Percentiles rank a stretch among this genome's conserved stretches.
Evolutionary conservation across 2,329 filamentous ascomycete species (phyloP).

Genomic region (Cyphellophora attinorum): DNA sequence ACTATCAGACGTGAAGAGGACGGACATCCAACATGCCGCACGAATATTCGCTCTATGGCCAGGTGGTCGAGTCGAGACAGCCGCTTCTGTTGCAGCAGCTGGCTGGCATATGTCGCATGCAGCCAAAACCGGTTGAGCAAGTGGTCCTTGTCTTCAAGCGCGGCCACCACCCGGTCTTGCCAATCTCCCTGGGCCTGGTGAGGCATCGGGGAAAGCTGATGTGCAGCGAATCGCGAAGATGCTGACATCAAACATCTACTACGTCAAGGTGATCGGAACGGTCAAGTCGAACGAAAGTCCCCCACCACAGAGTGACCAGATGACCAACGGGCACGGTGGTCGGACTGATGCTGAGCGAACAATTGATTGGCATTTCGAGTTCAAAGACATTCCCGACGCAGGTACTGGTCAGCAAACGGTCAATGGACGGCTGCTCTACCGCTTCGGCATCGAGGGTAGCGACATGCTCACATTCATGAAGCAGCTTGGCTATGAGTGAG

Average conservation of each 20-base stretch:
- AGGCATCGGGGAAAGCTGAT: conserved; percentile 34
- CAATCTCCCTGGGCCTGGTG: conserved; percentile 26
- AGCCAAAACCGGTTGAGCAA: conserved; percentile 45
- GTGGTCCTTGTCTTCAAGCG: conserved; percentile 50
- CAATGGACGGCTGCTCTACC: conserved; percentile 43
- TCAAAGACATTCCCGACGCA: conserved; percentile 40
- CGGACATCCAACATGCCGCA: conserved; percentile 47
- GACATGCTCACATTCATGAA: conserved; percentile 43
- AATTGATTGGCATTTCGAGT: conserved; percentile 33
- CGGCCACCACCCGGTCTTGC: conserved; percentile 34
- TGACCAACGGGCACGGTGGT: too few species aligned
- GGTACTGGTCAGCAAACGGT: conserved; percentile 42
- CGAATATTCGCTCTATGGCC: conserved; percentile 53
- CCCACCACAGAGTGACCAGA: too few species aligned
- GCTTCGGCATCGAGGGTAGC: conserved; percentile 37
- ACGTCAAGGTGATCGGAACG: conserved; percentile 41
- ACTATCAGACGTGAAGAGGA: too few species aligned
- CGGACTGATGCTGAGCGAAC: conserved; percentile 1
- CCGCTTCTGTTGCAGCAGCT: conserved; percentile 53
- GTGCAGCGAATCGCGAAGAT: conserved; percentile 36
- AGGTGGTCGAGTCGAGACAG: conserved; percentile 47
- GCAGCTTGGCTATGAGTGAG: conserved; percentile 44
- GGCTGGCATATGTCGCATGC: conserved; percentile 52
- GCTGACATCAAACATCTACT: conserved; percentile 43
- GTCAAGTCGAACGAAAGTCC: too few species aligned